Percentiles rank a stretch among this genome's conserved stretches.
These are phyloP conservation scores for Pachyrhizus erosus DNA, from an alignment of 306 rosid species.

Conservation along the genomic window DNA sequence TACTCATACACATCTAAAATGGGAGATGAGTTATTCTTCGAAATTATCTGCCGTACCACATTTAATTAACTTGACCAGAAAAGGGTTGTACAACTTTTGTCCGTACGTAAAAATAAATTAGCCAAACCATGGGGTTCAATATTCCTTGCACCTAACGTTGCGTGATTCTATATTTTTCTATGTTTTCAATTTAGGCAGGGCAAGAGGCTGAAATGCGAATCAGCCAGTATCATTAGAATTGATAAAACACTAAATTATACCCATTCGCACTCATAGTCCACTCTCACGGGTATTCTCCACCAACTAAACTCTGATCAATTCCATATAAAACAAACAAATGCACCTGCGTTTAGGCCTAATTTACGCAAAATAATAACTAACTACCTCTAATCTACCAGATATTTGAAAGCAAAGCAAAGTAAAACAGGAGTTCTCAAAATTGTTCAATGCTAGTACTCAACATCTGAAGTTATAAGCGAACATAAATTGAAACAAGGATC, in stretches of 20 bases:
- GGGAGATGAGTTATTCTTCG: too few species aligned
- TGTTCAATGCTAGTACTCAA: slow-evolving; percentile 41
- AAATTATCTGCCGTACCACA: too few species aligned
- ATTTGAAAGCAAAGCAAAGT: background rate
- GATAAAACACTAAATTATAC: background rate
- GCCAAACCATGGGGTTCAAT: too few species aligned
- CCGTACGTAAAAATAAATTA: too few species aligned
- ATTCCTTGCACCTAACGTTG: too few species aligned
- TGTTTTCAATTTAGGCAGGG: too few species aligned
- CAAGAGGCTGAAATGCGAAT: too few species aligned
- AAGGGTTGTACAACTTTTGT: too few species aligned
- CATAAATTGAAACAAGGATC: slow-evolving; percentile 38
- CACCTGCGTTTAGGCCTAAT: background rate
- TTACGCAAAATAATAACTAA: background rate
- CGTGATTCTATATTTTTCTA: too few species aligned
- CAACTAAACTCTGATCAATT: background rate
- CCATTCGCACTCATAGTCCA: background rate
- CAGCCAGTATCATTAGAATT: background rate
- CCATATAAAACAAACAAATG: background rate
- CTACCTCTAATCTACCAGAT: background rate
- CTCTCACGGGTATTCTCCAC: background rate
- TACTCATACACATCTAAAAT: too few species aligned
- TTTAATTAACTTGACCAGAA: too few species aligned
- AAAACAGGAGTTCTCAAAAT: slow-evolving; percentile 39
- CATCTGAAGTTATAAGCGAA: slow-evolving; percentile 32